Conservation (phyloP, 2,329 filamentous ascomycete genomes). For the Zymoseptoria pseudotritici region DNA sequence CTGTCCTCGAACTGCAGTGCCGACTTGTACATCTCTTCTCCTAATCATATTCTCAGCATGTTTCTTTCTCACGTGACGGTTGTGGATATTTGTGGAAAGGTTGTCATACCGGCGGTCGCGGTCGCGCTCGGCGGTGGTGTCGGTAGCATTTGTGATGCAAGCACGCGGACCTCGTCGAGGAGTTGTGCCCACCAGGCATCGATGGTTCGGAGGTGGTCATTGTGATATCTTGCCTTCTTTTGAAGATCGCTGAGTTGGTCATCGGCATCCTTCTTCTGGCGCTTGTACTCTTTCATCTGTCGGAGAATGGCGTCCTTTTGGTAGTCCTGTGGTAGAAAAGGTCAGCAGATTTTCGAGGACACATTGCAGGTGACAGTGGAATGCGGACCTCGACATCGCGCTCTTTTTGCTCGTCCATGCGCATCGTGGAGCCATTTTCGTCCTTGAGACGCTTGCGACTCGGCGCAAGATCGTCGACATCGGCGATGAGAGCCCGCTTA, state of each 20-base stretch:
- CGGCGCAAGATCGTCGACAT: constrained; percentile 74
- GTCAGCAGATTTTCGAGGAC: constrained; percentile 4
- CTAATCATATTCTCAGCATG: constrained; percentile 27
- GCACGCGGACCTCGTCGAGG: constrained; percentile 42
- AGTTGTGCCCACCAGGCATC: constrained; percentile 89
- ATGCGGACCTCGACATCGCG: constrained; percentile 63
- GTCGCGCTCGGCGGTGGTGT: constrained; percentile 24
- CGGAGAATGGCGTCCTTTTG: constrained; percentile 96
- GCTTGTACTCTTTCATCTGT: constrained; percentile 96
- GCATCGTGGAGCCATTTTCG: constrained; percentile 66
- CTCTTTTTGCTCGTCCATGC: constrained; percentile 62
- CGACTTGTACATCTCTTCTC: constrained; percentile 41
- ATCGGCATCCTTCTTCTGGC: constrained; percentile 77
- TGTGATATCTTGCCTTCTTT: constrained; percentile 72
- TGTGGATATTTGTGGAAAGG: constrained; percentile 2
- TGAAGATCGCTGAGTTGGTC: constrained; percentile 71
- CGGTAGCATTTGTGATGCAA: constrained; percentile 32
- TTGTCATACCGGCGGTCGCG: constrained; percentile 26
- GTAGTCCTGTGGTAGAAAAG: constrained; percentile 54
- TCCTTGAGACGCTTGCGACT: constrained; percentile 75
- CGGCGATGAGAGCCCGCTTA: constrained; percentile 83
- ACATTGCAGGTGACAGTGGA: background rate
- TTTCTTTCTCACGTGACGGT: constrained; percentile 20
- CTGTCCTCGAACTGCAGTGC: constrained; percentile 48
- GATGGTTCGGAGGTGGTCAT: constrained; percentile 84